Base-by-base conservation (phyloP, 495 filamentous ascomycete species). In the Penicillium turbatum region DNA sequence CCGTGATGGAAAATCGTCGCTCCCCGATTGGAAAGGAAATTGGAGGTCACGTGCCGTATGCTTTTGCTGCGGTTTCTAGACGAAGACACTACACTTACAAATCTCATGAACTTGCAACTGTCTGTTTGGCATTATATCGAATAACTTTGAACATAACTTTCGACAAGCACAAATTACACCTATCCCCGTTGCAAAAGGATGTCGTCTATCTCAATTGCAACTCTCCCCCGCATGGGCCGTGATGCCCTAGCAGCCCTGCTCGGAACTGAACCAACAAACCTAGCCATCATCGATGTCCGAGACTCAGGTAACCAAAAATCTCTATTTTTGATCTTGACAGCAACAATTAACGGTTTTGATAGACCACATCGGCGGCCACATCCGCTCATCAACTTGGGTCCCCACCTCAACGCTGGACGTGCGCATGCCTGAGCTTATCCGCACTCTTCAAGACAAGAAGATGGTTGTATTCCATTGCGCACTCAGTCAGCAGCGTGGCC, bases 281-380 rank as follows among this genome's bases (percentile, higher is more conserved):
- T 96, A 43, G 87, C 87, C 30, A 79, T 96, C 48, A 80, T 97
- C 50, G 92, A 97, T 68, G 92, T 97, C 36, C 86, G 92, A 55
- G 92, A 93, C 71, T 83, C 82, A 42, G 86, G 86, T 87, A 55
- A 49, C 19, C 12, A 35, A 36, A 15, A 49, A 7, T 15, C 9
- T 37, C n/a, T n/a, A 5, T 6, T 12, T 1, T 19, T 12, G 7
- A 35, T 0, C 1, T 12, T 0, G 15, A 9, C 1, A 3, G 0
- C 19, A 44, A 13, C 6, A 13, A 11, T 10, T 44, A n/a, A 53
- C 13, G 17, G 15, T 19, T 31, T 5, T 30, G 21, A 40, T 52
- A 89, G 93, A 98, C 65, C 86, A 95, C 73, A 78, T 97, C 49
- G 93, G 93, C 61, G 93, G 93, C 53, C 93, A 98, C 75, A 98